phyloP scores from a whole-genome alignment of 2,329 filamentous ascomycete species.

The Diplodia mutila region DNA sequence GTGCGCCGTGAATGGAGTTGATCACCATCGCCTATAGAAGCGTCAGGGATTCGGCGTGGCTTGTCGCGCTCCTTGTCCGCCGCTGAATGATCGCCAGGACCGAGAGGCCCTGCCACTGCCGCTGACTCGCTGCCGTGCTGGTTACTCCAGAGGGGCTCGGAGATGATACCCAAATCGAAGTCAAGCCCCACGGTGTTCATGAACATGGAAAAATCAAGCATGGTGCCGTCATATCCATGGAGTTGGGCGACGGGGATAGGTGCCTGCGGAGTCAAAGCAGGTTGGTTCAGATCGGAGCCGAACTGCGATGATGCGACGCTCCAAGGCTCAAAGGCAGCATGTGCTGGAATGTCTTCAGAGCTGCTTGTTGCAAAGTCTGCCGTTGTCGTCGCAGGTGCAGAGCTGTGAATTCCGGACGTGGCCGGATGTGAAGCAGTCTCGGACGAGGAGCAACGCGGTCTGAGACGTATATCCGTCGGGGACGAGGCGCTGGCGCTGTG shows the following conservation, averaged over 20 bases:
- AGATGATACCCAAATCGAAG: constrained; percentile 7
- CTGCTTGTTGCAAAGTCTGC: neutral
- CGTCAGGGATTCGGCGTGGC: neutral
- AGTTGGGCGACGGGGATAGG: neutral
- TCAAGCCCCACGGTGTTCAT: constrained; percentile 12
- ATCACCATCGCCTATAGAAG: constrained; percentile 13
- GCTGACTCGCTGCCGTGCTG: neutral
- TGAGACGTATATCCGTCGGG: neutral
- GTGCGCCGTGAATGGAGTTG: constrained; percentile 27
- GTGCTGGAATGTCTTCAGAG: neutral
- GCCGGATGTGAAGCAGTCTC: neutral
- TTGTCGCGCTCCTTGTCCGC: neutral
- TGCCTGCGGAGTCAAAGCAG: neutral
- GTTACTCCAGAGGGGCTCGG: neutral
- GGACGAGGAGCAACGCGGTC: constrained; percentile 3
- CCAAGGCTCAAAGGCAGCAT: neutral
- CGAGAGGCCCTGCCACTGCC: neutral
- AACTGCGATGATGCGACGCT: neutral
- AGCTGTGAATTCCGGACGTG: neutral
- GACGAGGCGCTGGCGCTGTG: constrained; percentile 31
- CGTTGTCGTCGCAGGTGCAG: neutral
- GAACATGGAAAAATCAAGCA: constrained; percentile 12
- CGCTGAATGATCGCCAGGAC: too few species aligned
- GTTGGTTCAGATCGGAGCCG: neutral
- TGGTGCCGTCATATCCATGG: neutral